These are phyloP conservation scores for Vanilla planifolia DNA, from an alignment of 106 monocot species.

Conservation along the genomic window DNA sequence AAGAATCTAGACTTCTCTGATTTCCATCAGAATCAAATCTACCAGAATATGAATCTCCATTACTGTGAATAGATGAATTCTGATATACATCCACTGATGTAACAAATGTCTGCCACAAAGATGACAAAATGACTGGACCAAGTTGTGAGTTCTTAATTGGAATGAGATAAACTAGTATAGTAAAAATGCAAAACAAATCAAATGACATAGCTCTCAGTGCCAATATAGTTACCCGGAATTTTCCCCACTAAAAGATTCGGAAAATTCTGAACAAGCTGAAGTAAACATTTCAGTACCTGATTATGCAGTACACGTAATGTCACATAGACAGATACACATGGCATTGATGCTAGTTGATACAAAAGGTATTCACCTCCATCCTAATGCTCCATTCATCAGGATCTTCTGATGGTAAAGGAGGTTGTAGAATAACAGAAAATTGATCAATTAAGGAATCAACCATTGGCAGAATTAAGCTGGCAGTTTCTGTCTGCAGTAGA, in stretches of 20 bases:
- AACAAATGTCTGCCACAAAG: conserved; percentile 89
- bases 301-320: not conserved
- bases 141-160: conserved; percentile 7
- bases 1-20: conserved; percentile 76
- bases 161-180: not conserved
- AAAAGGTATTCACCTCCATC: conserved; percentile 66
- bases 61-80: conserved; percentile 53
- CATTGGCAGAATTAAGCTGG: conserved; percentile 54
- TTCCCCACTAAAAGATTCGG: conserved; percentile 49
- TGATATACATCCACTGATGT: conserved; percentile 70
- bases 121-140: conserved; percentile 60
- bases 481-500: conserved; percentile 67
- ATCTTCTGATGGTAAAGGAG: conserved; percentile 65
- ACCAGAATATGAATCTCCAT: conserved; percentile 58
- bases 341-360: not conserved
- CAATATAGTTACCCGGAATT: conserved; percentile 49
- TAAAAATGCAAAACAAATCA: not conserved
- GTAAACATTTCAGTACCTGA: conserved; percentile 89
- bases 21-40: conserved; percentile 83
- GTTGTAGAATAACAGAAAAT: conserved; percentile 57
- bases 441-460: conserved; percentile 70
- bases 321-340: not conserved
- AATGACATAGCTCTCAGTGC: not conserved
- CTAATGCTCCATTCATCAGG: conserved; percentile 91
- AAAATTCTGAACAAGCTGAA: conserved; percentile 78